These are phyloP conservation scores for Eimeria acervulina DNA, from an alignment of 169 alveolate genomes.

Conservation along the genomic window DNA sequence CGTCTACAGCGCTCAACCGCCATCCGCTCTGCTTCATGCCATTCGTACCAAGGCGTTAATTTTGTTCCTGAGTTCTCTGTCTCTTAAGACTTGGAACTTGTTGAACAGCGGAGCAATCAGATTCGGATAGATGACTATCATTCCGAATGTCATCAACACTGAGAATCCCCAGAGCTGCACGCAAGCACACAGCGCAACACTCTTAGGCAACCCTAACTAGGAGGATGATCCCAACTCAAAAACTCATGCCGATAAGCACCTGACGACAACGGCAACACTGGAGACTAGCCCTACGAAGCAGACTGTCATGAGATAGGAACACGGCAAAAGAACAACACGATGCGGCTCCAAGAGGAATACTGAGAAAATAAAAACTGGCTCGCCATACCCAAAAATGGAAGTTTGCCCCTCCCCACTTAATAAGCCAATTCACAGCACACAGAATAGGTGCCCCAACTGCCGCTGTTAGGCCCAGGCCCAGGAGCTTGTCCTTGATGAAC, in stretches of 20 bases:
- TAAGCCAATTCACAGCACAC: conserved; percentile 90
- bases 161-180: conserved; percentile 88
- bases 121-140: conserved; percentile 93
- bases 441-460: conserved; percentile 90
- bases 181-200: conserved; percentile 14
- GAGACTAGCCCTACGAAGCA: not conserved
- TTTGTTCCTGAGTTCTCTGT: conserved; percentile 91
- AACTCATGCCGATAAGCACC: not conserved
- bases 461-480: conserved; percentile 86
- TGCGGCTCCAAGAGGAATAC: not conserved
- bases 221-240: not conserved
- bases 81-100: conserved; percentile 95
- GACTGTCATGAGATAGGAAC: not conserved
- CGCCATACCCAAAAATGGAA: conserved; percentile 91
- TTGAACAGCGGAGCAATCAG: conserved; percentile 96
- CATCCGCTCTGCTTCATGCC: conserved; percentile 40
- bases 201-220: not conserved
- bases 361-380: not conserved
- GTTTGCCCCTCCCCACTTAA: conserved; percentile 95
- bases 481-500: conserved; percentile 91
- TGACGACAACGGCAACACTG: not conserved
- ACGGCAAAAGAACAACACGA: not conserved
- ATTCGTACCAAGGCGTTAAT: conserved; percentile 91
- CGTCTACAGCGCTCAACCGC: not conserved
- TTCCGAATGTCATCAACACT: conserved; percentile 88